Evolutionary conservation across 768 basidiomycete genomes (phyloP).

Genomic region (Russula lepida): DNA sequence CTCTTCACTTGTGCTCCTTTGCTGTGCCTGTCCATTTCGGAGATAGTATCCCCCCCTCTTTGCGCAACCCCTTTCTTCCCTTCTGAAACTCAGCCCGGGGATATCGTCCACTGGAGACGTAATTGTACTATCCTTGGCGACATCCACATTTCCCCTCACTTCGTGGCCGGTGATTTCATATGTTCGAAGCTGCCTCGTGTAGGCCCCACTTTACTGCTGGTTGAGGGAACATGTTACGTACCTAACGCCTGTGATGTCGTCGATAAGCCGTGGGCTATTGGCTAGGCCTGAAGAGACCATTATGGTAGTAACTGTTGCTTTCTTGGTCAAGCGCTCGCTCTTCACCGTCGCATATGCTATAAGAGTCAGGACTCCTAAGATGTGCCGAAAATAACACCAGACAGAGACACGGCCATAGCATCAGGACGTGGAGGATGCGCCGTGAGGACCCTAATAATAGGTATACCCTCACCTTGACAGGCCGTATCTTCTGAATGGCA

Average conservation of each 20-base stretch:
- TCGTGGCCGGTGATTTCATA: neutral
- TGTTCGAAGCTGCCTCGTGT: slow-evolving; percentile 5
- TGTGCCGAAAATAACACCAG: neutral
- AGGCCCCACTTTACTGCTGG: neutral
- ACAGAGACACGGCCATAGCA: neutral
- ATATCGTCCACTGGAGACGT: neutral
- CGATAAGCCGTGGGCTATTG: slow-evolving; percentile 2
- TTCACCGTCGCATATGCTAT: neutral
- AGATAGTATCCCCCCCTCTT: neutral
- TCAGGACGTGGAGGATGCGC: neutral
- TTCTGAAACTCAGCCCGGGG: neutral
- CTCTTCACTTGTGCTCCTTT: neutral
- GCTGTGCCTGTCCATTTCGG: neutral
- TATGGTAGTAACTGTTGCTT: neutral
- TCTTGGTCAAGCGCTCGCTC: neutral
- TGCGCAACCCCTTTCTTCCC: neutral
- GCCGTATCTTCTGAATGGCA: neutral
- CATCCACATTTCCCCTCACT: neutral
- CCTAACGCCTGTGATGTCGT: slow-evolving; percentile 7
- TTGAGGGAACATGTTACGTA: neutral
- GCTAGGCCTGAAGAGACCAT: neutral
- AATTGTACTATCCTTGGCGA: neutral
- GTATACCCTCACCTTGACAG: neutral
- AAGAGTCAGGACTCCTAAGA: neutral
- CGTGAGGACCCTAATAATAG: neutral